Conservation (phyloP, 371 early-diverging fungal genomes). For the Haplosporangium sp. region DNA sequence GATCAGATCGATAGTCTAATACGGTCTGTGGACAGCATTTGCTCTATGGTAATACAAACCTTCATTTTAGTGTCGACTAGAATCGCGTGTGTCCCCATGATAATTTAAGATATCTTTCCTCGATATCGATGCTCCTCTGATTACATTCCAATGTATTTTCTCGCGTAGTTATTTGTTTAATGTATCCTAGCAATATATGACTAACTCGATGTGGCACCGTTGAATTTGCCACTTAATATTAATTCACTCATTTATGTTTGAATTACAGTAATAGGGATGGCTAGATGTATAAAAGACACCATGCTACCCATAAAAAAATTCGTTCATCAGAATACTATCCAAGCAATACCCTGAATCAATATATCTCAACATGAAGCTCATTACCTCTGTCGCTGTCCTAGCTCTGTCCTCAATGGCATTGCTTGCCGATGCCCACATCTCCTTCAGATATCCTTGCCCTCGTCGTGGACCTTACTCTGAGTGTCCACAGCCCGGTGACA, state of each 20-base stretch:
- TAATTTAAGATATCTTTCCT: no score
- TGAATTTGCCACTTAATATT: no score
- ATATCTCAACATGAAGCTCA: slow-evolving; percentile 30
- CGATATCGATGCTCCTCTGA: no score
- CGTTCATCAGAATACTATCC: background rate
- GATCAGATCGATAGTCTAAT: slow-evolving; percentile 6
- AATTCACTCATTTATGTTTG: no score
- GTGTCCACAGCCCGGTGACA: slow-evolving; percentile 39
- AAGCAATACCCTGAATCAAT: background rate
- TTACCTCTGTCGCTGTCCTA: slow-evolving; percentile 16
- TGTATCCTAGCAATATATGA: no score
- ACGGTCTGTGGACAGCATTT: background rate
- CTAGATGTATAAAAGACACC: background rate
- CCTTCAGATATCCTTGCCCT: slow-evolving; percentile 55
- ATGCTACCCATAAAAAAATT: background rate
- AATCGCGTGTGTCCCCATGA: background rate
- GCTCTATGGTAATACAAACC: background rate
- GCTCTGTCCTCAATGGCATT: slow-evolving; percentile 41
- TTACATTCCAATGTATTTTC: no score
- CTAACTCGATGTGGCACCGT: no score
- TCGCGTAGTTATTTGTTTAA: no score
- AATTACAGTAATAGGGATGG: no score
- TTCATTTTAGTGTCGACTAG: background rate
- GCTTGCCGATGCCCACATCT: slow-evolving; percentile 49
- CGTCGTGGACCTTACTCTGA: slow-evolving; percentile 47